Base-by-base conservation (phyloP, 2,329 filamentous ascomycete genomes). In the Colletotrichum tropicale region DNA sequence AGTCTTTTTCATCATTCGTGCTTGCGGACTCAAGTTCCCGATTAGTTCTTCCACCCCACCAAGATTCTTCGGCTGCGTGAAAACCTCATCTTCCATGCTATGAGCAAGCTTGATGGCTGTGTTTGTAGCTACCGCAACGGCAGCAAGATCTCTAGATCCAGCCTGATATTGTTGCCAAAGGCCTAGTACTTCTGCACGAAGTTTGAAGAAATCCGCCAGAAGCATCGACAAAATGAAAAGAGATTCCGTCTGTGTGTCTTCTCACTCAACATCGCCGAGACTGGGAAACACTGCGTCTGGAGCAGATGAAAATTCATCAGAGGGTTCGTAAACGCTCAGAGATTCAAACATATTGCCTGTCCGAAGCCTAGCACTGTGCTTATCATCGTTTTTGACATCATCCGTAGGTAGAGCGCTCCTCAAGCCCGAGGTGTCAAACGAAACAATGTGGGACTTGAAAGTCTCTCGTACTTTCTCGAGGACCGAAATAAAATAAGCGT, bases 271-370 rank as follows among this genome's bases (percentile, higher is more conserved):
- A n/a, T 61, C 28, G 28, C 4, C 58, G 30, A n/a, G 58, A 61
- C 26, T 61, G 24, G 58, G 28, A 8, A 30, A 32, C 15, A 30
- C 38, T 8, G 66, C n/a, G 56, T 83, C 78, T 0, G 83, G 81
- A 10, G 82, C 80, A 16, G 83, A 77, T 6, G 84, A 55, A 76
- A 87, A 87, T 6, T 78, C 79, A 26, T 85, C 78, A 0, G 84
- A 86, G 2, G 85, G 81, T 28, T 87, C 85, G 55, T 86, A 80
- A 15, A 87, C 75, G 2, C 80, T 77, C 12, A 88, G 78, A 5
- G 75, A 64, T 4, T 80, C 80, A 74, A 88, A 87, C 24, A 79
- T 80, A 72, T 85, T 86, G 30, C 30, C 43, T 4, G 26, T 34
- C 21, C 32, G 24, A 24, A 26, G 9, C 16, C 4, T 12, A 21